These are phyloP conservation scores for Leccinum subgranulosum DNA, from an alignment of 768 basidiomycete species.

Conservation along the genomic window DNA sequence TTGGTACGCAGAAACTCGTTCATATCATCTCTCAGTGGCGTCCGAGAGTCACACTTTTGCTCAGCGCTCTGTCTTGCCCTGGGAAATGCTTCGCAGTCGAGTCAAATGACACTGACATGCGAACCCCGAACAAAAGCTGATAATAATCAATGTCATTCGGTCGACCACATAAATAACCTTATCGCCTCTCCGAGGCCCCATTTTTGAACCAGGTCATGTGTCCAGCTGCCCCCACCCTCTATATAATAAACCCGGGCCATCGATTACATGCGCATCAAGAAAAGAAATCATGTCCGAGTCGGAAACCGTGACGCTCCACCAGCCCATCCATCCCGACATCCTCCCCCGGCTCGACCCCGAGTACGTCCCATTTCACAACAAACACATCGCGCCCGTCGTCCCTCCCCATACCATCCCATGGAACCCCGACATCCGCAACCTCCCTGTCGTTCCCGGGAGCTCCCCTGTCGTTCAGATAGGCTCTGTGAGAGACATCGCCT, in stretches of 20 bases:
- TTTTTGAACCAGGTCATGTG: constrained; percentile 16
- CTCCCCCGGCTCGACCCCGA: constrained; percentile 56
- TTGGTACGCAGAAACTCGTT: neutral
- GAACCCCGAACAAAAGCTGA: neutral
- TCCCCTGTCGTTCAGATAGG: constrained; percentile 57
- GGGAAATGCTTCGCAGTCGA: neutral
- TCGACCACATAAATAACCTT: neutral
- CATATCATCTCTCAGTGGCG: neutral
- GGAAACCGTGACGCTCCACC: constrained; percentile 20
- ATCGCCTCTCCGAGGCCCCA: neutral
- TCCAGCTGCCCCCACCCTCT: neutral
- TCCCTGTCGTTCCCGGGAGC: constrained; percentile 50
- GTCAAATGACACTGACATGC: neutral
- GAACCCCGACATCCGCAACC: constrained; percentile 52
- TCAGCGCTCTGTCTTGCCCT: neutral
- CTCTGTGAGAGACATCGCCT: constrained; percentile 44
- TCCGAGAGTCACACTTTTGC: neutral
- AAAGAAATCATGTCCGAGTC: constrained; percentile 8
- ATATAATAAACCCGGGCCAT: neutral
- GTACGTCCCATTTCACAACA: constrained; percentile 59
- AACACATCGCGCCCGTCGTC: constrained; percentile 38
- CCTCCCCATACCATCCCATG: constrained; percentile 59
- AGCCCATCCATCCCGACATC: constrained; percentile 61
- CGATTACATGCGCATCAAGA: neutral
- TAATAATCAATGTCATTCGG: neutral